These are phyloP conservation scores for Actinidia arguta DNA, from an alignment of 179 eudicot genomes.

Conservation along the genomic window DNA sequence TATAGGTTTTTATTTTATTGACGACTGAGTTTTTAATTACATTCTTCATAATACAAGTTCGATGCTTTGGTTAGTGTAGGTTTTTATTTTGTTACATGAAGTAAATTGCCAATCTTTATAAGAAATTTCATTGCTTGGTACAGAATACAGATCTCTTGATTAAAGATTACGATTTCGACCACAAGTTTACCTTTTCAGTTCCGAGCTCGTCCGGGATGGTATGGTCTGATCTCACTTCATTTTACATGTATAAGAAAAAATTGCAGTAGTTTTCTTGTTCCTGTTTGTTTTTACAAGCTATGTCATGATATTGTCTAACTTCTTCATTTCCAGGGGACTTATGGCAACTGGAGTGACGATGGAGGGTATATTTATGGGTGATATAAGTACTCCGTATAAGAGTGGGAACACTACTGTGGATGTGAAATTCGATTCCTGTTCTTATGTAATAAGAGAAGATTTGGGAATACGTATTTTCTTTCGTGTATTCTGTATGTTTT, in stretches of 20 bases:
- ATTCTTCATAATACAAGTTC: neutral
- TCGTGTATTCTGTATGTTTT: neutral
- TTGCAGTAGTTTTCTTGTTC: neutral
- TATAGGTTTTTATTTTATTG: too few relatives aligned
- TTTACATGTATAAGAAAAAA: neutral
- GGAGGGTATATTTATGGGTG: conserved; percentile 81
- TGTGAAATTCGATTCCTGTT: conserved; percentile 80
- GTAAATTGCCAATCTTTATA: neutral
- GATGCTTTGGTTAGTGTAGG: neutral
- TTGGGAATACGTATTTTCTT: neutral
- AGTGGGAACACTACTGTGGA: conserved; percentile 79
- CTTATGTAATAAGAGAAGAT: conserved; percentile 56
- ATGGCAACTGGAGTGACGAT: conserved; percentile 83
- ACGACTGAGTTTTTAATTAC: too few relatives aligned
- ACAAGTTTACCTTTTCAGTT: conserved; percentile 71
- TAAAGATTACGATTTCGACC: conserved; percentile 86
- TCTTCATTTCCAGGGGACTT: conserved; percentile 56
- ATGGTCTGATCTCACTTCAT: conserved; percentile 28
- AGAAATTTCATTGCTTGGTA: conserved; percentile 21
- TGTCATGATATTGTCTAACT: neutral
- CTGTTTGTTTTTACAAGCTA: neutral
- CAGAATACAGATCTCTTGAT: conserved; percentile 95
- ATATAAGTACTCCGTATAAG: conserved; percentile 72
- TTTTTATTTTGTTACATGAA: neutral
- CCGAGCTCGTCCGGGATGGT: conserved; percentile 87